Evolutionary conservation across 352 stramenopile genomes (phyloP), one percentile per base, ranked within the genome.

Genomic region (Globisporangium polare): DNA sequence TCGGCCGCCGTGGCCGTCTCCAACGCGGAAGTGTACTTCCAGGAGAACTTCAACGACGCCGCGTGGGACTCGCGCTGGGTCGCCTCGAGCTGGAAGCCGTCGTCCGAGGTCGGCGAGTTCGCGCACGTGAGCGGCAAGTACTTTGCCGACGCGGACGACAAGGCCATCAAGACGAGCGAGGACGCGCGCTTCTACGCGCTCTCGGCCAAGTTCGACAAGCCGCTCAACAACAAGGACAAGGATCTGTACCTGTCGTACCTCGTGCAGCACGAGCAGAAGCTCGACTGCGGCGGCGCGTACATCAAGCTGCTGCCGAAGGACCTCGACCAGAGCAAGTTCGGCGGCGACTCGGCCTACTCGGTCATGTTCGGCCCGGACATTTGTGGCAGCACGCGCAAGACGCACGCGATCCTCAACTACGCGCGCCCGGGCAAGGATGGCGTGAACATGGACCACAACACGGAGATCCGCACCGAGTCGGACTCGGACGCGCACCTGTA

Each of bases 291-390:
- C 60, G 98, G 98, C 62, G 97, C 96, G 12, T 99, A 99, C 92
- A 98, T 99, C 73, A 99, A 99, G 80, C 88, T 99, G 51, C 74
- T 99, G 43, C 87, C 94, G 24, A 82, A 76, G n/a, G 82, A 88
- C 29, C 89, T 98, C 62, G 93, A 99, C 71, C 72, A 96, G 65
- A 79, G 64, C 27, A 96, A 83, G 42, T 99, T 99, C 75, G 95
- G 92, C 58, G 96, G 96, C 37, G 96, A 99, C 58, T 96, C 94
- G 37, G 79, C 88, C 8, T 99, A 99, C 74, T 68, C 74, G 45
- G 86, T 99, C 72, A 99, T 99, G 98, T 99, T 99, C 77, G 98
- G 98, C 62, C 98, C 98, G 3, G 98, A 99, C 75, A 97, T 99
- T 42, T 99, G 98, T 71, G 98, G 98, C 62, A 90, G 74, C 70